These are phyloP conservation scores for Aspergillus viridinutans DNA, from an alignment of 2,329 filamentous ascomycete species.

Conservation along the genomic window DNA sequence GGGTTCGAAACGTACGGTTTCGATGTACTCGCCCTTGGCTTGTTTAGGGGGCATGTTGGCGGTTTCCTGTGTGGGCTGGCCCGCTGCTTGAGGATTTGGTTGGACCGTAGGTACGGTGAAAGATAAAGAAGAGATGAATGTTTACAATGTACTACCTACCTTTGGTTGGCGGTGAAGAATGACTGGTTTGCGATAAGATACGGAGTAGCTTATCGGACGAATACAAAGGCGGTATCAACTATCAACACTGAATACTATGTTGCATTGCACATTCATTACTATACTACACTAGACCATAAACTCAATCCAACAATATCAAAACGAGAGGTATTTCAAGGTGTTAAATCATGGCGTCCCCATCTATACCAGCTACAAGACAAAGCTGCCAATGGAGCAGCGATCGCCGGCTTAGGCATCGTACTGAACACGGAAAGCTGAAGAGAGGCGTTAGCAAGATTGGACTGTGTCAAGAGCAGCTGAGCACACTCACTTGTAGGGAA, in stretches of 20 bases:
- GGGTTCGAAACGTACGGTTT: constrained; percentile 64
- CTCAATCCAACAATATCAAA: neutral
- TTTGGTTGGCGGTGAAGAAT: neutral
- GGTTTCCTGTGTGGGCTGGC: neutral
- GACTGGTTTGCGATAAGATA: neutral
- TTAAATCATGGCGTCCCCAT: neutral
- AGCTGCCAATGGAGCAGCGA: constrained; percentile 5
- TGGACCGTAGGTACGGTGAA: neutral
- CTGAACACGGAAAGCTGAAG: constrained; percentile 42
- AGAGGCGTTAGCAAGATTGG: constrained; percentile 12
- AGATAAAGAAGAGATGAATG: neutral
- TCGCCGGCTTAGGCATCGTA: constrained; percentile 36
- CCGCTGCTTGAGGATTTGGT: neutral
- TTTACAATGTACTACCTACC: neutral
- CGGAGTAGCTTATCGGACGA: neutral
- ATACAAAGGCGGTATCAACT: neutral
- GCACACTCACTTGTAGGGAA: constrained; percentile 44
- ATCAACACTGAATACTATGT: neutral
- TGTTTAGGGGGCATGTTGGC: constrained; percentile 67
- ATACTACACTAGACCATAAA: neutral
- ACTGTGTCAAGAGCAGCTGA: neutral
- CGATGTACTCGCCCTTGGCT: constrained; percentile 89
- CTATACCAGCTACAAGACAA: neutral
- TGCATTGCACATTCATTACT: neutral
- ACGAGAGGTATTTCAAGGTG: neutral